These are phyloP conservation scores for Pseudodiploospora longispora DNA, from an alignment of 2,329 filamentous ascomycete species.

Conservation along the genomic window DNA sequence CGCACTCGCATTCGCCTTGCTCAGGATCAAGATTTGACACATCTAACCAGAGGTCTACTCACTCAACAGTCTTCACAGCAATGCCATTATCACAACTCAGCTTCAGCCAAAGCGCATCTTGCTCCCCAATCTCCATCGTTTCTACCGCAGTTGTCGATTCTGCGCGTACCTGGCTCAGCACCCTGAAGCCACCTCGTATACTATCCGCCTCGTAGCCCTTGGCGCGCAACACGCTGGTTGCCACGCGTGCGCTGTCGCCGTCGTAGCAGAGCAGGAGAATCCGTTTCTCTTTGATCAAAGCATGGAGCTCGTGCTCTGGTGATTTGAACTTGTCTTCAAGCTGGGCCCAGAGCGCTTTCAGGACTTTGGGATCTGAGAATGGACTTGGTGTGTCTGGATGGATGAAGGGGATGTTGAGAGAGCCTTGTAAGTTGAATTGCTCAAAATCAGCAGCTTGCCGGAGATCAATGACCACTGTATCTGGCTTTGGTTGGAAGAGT, in stretches of 20 bases:
- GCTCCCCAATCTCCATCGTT: no score
- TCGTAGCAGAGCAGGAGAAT: background rate
- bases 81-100: no score
- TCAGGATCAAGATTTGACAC: no score
- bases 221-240: background rate
- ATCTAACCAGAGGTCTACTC: no score
- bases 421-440: slow-evolving; percentile 35
- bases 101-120: no score
- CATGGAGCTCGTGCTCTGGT: background rate
- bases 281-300: background rate
- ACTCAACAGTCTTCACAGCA: no score
- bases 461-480: slow-evolving; percentile 35
- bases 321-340: background rate
- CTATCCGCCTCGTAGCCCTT: background rate
- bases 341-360: background rate
- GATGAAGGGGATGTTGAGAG: slow-evolving; percentile 36
- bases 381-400: background rate
- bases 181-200: background rate
- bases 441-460: slow-evolving; percentile 33
- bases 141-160: no score
- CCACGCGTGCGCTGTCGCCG: background rate
- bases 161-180: no score
- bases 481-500: slow-evolving; percentile 15
- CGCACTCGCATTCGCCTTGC: no score
- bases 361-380: background rate